Evolutionary conservation across 768 basidiomycete species (phyloP).

Genomic region (Daedaleopsis nitida): DNA sequence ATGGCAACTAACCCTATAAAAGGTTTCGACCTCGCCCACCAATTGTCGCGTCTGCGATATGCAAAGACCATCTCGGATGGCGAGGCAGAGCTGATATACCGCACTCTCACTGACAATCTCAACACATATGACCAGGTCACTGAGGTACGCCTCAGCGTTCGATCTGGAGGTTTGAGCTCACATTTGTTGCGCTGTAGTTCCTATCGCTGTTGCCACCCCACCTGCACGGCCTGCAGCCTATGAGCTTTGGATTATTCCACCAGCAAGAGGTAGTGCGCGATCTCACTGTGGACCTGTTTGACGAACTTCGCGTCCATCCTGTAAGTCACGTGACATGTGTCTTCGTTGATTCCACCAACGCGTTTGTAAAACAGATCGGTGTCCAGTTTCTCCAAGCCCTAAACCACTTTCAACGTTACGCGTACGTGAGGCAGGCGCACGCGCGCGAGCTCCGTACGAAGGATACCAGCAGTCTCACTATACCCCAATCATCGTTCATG

Average conservation of each 20-base stretch:
- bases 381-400: slow-evolving; percentile 74
- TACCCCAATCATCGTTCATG: slow-evolving; percentile 32
- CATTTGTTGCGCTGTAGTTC: slow-evolving; percentile 51
- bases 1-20: slow-evolving; percentile 61
- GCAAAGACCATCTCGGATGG: slow-evolving; percentile 69
- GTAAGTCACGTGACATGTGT: slow-evolving; percentile 45
- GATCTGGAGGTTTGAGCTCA: not conserved
- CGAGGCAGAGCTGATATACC: slow-evolving; percentile 78
- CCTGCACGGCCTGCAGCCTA: slow-evolving; percentile 78
- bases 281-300: slow-evolving; percentile 80
- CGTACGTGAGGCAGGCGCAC: slow-evolving; percentile 83
- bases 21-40: slow-evolving; percentile 85
- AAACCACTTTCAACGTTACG: slow-evolving; percentile 88
- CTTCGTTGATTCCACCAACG: not conserved
- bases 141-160: slow-evolving; percentile 56
- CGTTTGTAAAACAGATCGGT: slow-evolving; percentile 57
- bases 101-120: slow-evolving; percentile 68
- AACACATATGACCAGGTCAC: slow-evolving; percentile 86
- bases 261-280: slow-evolving; percentile 76
- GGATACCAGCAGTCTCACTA: slow-evolving; percentile 39
- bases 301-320: slow-evolving; percentile 72
- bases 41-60: slow-evolving; percentile 78
- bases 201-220: slow-evolving; percentile 75
- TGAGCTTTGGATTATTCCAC: slow-evolving; percentile 92
- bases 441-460: slow-evolving; percentile 50